phyloP scores from a whole-genome alignment of 106 monocot species.

The Narthecium ossifragum region DNA sequence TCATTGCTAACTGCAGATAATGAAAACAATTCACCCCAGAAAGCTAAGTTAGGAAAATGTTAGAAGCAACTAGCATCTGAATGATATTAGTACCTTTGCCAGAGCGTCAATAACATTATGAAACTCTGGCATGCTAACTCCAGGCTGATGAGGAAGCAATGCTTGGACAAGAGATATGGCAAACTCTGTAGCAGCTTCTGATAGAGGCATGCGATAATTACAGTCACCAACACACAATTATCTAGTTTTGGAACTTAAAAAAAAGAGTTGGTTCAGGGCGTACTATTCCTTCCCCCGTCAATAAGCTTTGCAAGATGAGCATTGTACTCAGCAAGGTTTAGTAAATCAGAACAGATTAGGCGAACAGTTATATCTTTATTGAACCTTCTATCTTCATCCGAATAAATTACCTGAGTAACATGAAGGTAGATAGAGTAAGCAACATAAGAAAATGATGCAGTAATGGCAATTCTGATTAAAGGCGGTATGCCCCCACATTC shows the following conservation, averaged over 20 bases:
- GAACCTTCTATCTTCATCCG: slow-evolving; percentile 89
- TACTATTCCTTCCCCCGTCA: slow-evolving; percentile 97
- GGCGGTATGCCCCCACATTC: no score
- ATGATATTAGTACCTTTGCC: slow-evolving; percentile 46
- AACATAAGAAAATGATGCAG: no score
- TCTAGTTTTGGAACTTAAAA: no score
- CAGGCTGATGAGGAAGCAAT: slow-evolving; percentile 63
- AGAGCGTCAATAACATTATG: slow-evolving; percentile 75
- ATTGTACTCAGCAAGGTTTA: slow-evolving; percentile 89
- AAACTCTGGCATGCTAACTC: slow-evolving; percentile 58
- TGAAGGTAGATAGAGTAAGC: neutral
- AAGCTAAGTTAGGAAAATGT: neutral
- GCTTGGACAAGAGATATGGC: slow-evolving; percentile 68
- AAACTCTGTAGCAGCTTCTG: slow-evolving; percentile 92
- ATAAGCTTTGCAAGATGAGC: slow-evolving; percentile 89
- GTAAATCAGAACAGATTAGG: slow-evolving; percentile 69
- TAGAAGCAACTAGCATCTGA: neutral
- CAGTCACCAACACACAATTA: neutral
- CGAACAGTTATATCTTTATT: slow-evolving; percentile 79
- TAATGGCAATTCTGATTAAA: no score
- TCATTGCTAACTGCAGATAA: slow-evolving; percentile 59
- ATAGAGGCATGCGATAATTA: neutral
- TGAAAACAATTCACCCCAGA: neutral
- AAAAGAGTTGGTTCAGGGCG: slow-evolving; percentile 13
- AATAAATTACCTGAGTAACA: slow-evolving; percentile 76